These are phyloP conservation scores for Prunella vulgaris DNA, from an alignment of 257 asterid genomes.

Conservation along the genomic window DNA sequence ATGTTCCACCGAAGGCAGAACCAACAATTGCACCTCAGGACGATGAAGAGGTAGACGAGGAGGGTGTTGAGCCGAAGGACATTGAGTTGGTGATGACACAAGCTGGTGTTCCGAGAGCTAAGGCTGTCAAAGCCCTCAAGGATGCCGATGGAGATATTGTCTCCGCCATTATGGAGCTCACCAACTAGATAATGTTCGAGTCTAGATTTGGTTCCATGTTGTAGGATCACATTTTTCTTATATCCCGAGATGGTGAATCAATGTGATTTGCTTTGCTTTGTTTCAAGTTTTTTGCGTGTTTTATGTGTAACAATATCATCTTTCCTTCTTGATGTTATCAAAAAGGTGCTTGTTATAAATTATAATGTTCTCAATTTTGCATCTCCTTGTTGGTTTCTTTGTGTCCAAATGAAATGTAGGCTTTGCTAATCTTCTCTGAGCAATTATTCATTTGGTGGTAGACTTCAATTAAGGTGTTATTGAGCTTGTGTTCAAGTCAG, in stretches of 20 bases:
- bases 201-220: neutral
- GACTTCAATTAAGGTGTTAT: too few relatives aligned
- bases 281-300: neutral
- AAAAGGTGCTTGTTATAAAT: neutral
- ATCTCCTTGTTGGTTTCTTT: neutral
- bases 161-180: slow-evolving; percentile 71
- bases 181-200: slow-evolving; percentile 31
- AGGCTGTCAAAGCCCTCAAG: slow-evolving; percentile 65
- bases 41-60: slow-evolving; percentile 66
- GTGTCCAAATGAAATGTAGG: neutral
- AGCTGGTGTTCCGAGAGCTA: slow-evolving; percentile 58
- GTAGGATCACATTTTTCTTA: neutral
- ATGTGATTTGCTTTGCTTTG: neutral
- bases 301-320: neutral
- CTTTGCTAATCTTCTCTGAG: neutral
- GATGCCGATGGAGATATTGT: slow-evolving; percentile 72
- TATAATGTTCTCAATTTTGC: slow-evolving; percentile 4
- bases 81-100: slow-evolving; percentile 66
- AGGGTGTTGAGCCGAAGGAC: slow-evolving; percentile 62
- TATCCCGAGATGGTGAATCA: neutral
- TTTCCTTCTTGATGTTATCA: slow-evolving; percentile 10
- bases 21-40: slow-evolving; percentile 45
- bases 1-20: slow-evolving; percentile 46
- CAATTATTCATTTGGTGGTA: too few relatives aligned
- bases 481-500: too few relatives aligned